Percentiles rank a stretch among this genome's conserved stretches.
phyloP scores from a whole-genome alignment of 148 eudicot genomes.

The Hydrangea macrophylla region DNA sequence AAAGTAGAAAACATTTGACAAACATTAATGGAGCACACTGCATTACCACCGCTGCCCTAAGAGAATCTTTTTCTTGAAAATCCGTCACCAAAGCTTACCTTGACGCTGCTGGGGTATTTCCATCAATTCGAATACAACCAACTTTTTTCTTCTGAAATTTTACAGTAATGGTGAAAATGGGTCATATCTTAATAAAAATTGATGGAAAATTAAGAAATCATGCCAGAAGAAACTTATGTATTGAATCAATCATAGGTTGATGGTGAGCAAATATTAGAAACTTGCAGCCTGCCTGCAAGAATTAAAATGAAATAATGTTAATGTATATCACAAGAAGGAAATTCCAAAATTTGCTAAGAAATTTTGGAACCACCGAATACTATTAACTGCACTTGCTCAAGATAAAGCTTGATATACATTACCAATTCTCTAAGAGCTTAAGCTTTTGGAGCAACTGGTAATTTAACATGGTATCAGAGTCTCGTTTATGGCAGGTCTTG shows the following conservation, averaged over 20 bases:
- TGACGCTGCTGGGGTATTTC: constrained; percentile 72
- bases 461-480: too few species aligned
- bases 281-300: constrained; percentile 90
- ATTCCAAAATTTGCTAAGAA: too few species aligned
- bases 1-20: constrained; percentile 12
- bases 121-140: constrained; percentile 91
- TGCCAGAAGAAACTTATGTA: constrained; percentile 74
- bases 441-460: too few species aligned
- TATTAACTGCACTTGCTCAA: too few species aligned
- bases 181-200: not conserved
- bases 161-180: constrained; percentile 15
- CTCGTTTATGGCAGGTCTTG: too few species aligned
- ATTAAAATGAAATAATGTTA: constrained; percentile 5
- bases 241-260: constrained; percentile 80
- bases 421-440: too few species aligned
- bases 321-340: too few species aligned
- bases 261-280: constrained; percentile 97
- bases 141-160: constrained; percentile 79
- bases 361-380: too few species aligned
- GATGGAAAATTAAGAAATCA: constrained; percentile 8
- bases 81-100: constrained; percentile 83
- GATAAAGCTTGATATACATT: too few species aligned
- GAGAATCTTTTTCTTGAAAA: constrained; percentile 84
- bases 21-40: constrained; percentile 2
- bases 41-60: constrained; percentile 90